Percentiles rank a stretch among this genome's conserved stretches.
phyloP scores from a whole-genome alignment of 495 filamentous ascomycete species.

The Penicillium psychrofluorescens region DNA sequence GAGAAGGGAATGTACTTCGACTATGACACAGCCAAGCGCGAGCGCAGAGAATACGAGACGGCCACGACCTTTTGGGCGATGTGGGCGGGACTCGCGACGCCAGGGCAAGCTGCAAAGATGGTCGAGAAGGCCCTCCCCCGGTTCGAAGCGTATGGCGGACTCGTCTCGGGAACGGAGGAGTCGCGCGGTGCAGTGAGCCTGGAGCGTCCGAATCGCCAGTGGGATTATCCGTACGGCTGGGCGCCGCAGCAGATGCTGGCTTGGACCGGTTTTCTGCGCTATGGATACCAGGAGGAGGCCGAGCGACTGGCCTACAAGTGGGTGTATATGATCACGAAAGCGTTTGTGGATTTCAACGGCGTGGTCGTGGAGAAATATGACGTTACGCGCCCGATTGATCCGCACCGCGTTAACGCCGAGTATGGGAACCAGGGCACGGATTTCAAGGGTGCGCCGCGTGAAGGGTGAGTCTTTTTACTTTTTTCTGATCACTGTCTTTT shows the following conservation, averaged over 20 bases:
- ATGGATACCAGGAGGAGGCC: constrained; percentile 83
- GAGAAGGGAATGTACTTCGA: constrained; percentile 93
- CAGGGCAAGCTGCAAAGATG: constrained; percentile 69
- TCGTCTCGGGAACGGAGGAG: constrained; percentile 82
- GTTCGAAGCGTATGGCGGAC: constrained; percentile 79
- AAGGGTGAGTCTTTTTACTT: constrained; percentile 63
- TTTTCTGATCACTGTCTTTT: background rate
- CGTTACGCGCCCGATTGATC: constrained; percentile 79
- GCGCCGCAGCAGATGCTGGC: constrained; percentile 97
- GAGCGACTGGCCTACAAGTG: constrained; percentile 87
- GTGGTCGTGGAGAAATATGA: constrained; percentile 99
- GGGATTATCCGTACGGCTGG: constrained; percentile 98
- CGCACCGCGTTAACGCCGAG: constrained; percentile 89
- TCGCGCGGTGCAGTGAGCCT: constrained; percentile 73
- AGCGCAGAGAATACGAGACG: constrained; percentile 73
- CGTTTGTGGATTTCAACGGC: constrained; percentile 95
- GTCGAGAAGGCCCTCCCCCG: constrained; percentile 71
- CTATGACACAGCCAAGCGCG: constrained; percentile 75
- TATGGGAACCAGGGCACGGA: constrained; percentile 94
- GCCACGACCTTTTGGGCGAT: constrained; percentile 94
- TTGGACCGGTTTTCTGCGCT: constrained; percentile 84
- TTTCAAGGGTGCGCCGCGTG: constrained; percentile 88
- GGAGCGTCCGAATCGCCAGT: constrained; percentile 87
- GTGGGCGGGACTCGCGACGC: constrained; percentile 82
- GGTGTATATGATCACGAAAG: constrained; percentile 95